Evolutionary conservation across 1,139 yeast genomes (phyloP).

Genomic region (Arxiozyma telluris): DNA sequence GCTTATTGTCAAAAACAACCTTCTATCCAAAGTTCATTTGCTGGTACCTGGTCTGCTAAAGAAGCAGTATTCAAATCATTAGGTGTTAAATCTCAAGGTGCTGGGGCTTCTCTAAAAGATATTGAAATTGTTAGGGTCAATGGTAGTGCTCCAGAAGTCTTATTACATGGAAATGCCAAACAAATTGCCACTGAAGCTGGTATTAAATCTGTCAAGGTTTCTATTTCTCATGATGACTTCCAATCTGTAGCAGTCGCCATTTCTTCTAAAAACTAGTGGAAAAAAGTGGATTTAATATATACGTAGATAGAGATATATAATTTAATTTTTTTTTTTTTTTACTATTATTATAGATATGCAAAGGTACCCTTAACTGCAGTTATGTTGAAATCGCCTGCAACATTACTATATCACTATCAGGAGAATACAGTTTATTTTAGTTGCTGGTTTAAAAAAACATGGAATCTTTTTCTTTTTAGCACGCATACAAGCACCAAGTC

Average conservation of each 20-base stretch:
- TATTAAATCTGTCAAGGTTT: constrained; percentile 65
- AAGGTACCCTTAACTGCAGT: too few relatives aligned
- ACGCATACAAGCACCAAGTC: too few relatives aligned
- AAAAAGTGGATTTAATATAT: not conserved
- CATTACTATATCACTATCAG: too few relatives aligned
- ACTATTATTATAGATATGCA: too few relatives aligned
- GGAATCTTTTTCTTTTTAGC: too few relatives aligned
- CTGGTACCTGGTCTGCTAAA: constrained; percentile 99
- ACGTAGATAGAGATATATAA: not conserved
- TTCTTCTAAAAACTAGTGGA: constrained; percentile 33
- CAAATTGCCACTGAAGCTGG: constrained; percentile 64
- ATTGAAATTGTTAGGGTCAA: constrained; percentile 74
- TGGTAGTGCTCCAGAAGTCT: constrained; percentile 78
- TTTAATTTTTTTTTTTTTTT: too few relatives aligned
- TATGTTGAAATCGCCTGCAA: too few relatives aligned
- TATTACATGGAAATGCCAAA: constrained; percentile 66
- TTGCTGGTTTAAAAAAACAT: too few relatives aligned
- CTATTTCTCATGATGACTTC: constrained; percentile 91
- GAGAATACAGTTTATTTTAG: too few relatives aligned
- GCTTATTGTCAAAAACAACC: constrained; percentile 67
- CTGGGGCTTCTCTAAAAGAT: constrained; percentile 86
- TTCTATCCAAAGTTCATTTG: constrained; percentile 77
- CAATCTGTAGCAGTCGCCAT: constrained; percentile 98
- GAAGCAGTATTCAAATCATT: constrained; percentile 97
- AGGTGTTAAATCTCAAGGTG: constrained; percentile 84